Base-by-base conservation (phyloP, 495 filamentous ascomycete genomes). In the Pyrenopolyporus hunteri region DNA sequence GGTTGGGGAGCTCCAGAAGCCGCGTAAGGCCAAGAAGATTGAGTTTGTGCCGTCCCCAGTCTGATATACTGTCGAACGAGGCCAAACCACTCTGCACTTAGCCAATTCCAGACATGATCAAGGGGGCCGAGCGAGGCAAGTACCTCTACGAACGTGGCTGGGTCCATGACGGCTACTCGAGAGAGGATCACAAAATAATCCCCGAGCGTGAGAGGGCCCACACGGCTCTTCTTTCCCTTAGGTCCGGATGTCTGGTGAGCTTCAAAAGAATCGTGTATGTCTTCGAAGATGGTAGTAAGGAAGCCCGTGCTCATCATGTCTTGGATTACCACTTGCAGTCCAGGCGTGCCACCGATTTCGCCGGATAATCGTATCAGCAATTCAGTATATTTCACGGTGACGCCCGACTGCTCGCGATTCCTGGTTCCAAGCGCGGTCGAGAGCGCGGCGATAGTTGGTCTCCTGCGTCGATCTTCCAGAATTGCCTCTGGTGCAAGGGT, bases 181-280 rank as follows among this genome's bases (percentile, higher is more conserved):
- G 92, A 87, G 1, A 98, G 80, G n/a, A 98, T 79, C 8, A 81
- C 80, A 58, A 94, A 87, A 74, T 94, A 96, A 70, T 97, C 89
- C 0, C 86, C 89, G 64, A 96, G 83, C 4, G 87, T 84, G 22
- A 90, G 77, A 19, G 83, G 81, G 57, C 86, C 86, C 37, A 95
- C 80, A 36, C 80, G 78, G 26, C 85, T 78, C 23, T 75, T 76
- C 62, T 78, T 88, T 26, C 76, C 78, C 61, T 88, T 86, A 0
- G 93, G 93, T 0, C 93, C 92, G 0, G 85, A 85, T 0, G 89
- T 91, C 70, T 91, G 85, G 63, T 87, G 85, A 2, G 88, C 83
- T 63, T 88, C 82, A 74, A 88, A 87, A 44, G 85, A 82, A 42
- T 87, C 83, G 59, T 85, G 84, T 0, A 98, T 80, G 0, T 85